Base-by-base conservation (phyloP, 2,329 filamentous ascomycete species). In the Arachnomyces sp. region DNA sequence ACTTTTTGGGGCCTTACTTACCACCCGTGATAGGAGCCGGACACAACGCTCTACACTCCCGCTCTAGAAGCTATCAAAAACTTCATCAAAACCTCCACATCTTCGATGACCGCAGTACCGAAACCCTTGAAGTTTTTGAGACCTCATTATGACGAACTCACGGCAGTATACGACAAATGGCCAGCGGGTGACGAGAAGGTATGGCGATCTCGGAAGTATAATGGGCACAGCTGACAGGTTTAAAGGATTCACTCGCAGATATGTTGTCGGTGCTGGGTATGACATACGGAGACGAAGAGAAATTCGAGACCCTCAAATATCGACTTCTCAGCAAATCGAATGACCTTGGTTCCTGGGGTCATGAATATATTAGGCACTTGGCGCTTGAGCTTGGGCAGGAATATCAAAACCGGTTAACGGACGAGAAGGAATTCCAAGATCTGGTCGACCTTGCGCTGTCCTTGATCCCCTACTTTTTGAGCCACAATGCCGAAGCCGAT, bases 81-180 rank as follows among this genome's bases (percentile, higher is more conserved):
- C 57, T 93, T 87, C 60, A 98, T 98, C 74, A 96, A 95, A 73
- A 98, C 92, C 41, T 94, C 92, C 44, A 98, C 92, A 51, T 96
- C 89, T 44, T 98, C 93, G 34, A 98, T 98, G 92, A 98, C 92
- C 36, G 92, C 92, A 44, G 92, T 98, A 47, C 92, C 93, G 16
- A 98, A 98, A 69, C 92, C 92, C 28, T 76, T 98, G 56, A 98
- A 98, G 68, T 98, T 98, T 65, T 77, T 98, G 49, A 80, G 92
- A 70, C 92, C 90, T 52, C 90, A 98, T 66, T 98, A 96, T 70
- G 84, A 93, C 66, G 80, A 83, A 42, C 74, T 98, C 59, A 83
- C 83, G 47, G 84, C 84, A 63, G 72, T 89, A 18, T 94, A 95
- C 70, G 89, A 94, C 44, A 77, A 82, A 61, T 98, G 93, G 92